These are phyloP conservation scores for Nelumbo lutea DNA, from an alignment of 164 flowering plant species.

Conservation along the genomic window DNA sequence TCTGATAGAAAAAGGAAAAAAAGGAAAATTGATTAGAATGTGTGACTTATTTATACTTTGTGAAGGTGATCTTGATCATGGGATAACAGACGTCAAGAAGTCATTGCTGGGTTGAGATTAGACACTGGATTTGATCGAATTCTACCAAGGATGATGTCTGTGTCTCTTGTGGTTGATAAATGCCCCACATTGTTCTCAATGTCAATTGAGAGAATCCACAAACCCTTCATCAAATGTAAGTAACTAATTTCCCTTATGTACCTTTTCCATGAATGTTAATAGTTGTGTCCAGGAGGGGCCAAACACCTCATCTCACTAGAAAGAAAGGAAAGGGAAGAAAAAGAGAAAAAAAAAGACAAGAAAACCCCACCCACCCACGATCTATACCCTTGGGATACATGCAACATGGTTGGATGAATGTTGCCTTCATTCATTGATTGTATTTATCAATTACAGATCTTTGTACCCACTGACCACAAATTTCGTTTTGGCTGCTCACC, in stretches of 20 bases:
- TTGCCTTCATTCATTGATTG: too few relatives aligned
- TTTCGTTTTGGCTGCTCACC: too few relatives aligned
- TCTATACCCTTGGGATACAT: neutral
- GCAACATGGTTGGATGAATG: neutral
- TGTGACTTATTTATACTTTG: too few relatives aligned
- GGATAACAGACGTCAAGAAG: too few relatives aligned
- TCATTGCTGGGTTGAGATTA: neutral
- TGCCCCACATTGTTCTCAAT: slow-evolving; percentile 17
- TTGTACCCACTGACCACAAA: too few relatives aligned
- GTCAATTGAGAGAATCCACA: slow-evolving; percentile 9
- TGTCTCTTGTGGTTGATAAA: slow-evolving; percentile 22
- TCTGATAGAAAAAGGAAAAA: too few relatives aligned
- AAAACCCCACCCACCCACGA: neutral
- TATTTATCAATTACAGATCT: too few relatives aligned
- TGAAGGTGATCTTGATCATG: too few relatives aligned
- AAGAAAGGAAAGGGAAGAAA: too few relatives aligned
- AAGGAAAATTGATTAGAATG: too few relatives aligned
- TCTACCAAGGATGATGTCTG: slow-evolving; percentile 22
- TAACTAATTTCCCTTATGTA: neutral
- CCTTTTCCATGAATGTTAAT: neutral
- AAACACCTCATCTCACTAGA: neutral
- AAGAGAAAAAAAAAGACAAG: too few relatives aligned
- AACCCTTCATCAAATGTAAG: slow-evolving; percentile 14
- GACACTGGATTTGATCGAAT: neutral
- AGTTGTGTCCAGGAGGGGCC: neutral